Base-by-base conservation (phyloP, 805 yeast genomes). In the Wickerhamomyces alni region DNA sequence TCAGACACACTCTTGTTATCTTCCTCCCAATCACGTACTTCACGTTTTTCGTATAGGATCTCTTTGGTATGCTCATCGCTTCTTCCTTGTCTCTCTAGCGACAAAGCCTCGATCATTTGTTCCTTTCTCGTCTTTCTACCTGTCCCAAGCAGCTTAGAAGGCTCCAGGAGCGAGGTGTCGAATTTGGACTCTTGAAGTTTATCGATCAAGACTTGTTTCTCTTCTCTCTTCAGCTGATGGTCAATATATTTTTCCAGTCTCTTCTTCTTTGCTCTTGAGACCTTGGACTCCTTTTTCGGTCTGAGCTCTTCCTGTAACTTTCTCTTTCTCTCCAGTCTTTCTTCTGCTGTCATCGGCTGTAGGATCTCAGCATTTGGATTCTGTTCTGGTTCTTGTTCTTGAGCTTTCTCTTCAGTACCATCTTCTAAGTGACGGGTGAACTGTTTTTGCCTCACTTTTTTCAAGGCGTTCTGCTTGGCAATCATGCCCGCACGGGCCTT, bases 201-300 rank as follows among this genome's bases (percentile, higher is more conserved):
- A 47, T 82, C 79, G 32, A 91, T 65, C 39, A 91, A 66, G 3
- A 74, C 72, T 50, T 84, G 84, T 60, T 85, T 85, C 62, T 91
- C 98, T 58, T 91, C 95, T 55, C 94, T 69, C 53, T 82, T 83
- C 50, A 88, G 56, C 58, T 88, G 96, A 62, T 86, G 95, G 42
- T 88, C 95, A 29, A 91, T 87, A 60, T 87, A 91, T 61, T 91
- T 91, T 45, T 91, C 97, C 33, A 91, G 64, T 42, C 98, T 66
- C 65, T 84, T 77, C 74, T 69, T 70, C 66, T 91, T 83, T 36
- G 82, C 73, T 36, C 77, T 67, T 1, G 89, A 78, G 28, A 85
- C 61, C 54, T 87, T 87, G 12, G 80, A 55, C 43, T 86, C 91
- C 39, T 74, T 67, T 39, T 71, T 72, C 33, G 86, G 81, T 21